Evolutionary conservation across 139 green algal species (phyloP), one percentile per base, ranked within the genome.

Genomic region (Chlorokybus atmophyticus): DNA sequence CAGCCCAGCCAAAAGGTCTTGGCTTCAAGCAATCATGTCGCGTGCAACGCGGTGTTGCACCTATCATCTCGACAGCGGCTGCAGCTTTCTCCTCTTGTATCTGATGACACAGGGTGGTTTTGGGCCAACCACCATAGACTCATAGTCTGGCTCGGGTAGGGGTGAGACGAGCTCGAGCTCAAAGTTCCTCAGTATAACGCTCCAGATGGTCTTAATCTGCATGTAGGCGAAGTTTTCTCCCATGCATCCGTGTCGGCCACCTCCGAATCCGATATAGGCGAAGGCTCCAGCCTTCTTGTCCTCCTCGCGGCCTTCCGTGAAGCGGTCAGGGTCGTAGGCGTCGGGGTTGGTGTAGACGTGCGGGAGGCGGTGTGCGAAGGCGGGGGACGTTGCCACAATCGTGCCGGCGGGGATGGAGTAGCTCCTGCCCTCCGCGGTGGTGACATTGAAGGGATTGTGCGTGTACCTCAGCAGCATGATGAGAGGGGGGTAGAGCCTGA

Each of bases 141-240:
- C 75, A 62, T 86, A 96, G 77, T 99, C 82, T 4, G 86, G 66
- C 56, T 87, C 83, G 24, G 83, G 83, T 48, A 89, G 77, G 0
- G 78, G 77, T 60, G 93, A 82, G 19, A 94, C 40, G 59, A 95
- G 60, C 78, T 97, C 83, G 50, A 99, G 84, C n/a, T 95, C 86
- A 73, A 96, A 99, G 60, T 95, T 89, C 32, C 91, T 72, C 58
- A 99, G 64, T 49, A 97, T 56, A 39, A 93, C 71, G 51, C 60
- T 83, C 90, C 82, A 93, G 62, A 98, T 94, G 29, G 86, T 80
- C 75, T 97, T 97, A 71, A 96, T 91, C 59, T 67, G 62, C 57
- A 95, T 71, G 80, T 93, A 95, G 0, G 88, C 91, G 70, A 99
- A 99, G 62, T 88, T 92, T 62, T 87, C 79, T 41, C 91, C 91